Conservation (phyloP, 1,284 basidiomycete genomes). For the Cutaneotrichosporon spelunceum region DNA sequence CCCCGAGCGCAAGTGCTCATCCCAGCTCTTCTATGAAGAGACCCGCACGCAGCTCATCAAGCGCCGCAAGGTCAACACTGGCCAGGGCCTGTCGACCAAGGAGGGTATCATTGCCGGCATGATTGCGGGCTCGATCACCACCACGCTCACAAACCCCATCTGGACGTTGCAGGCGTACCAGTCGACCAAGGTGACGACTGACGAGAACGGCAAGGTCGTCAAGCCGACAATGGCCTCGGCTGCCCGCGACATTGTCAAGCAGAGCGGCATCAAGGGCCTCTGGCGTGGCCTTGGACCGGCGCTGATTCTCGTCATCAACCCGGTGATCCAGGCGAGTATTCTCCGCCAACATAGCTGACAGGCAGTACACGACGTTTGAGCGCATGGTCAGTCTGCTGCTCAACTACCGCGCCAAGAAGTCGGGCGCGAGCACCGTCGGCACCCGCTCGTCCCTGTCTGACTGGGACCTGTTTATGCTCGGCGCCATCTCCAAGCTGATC, state of each 20-base stretch:
- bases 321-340: slow-evolving; percentile 64
- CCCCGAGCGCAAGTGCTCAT: neutral
- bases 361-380: slow-evolving; percentile 72
- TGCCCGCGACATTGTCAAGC: slow-evolving; percentile 66
- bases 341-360: neutral
- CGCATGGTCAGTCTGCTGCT: slow-evolving; percentile 58
- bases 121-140: slow-evolving; percentile 86
- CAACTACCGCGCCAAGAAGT: slow-evolving; percentile 30
- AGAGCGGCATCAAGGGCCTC: slow-evolving; percentile 75
- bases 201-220: slow-evolving; percentile 23
- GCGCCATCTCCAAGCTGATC: slow-evolving; percentile 77
- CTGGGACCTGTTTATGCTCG: slow-evolving; percentile 84
- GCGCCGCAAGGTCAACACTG: slow-evolving; percentile 53
- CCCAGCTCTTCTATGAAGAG: slow-evolving; percentile 55
- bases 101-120: slow-evolving; percentile 89
- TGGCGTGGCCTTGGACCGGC: slow-evolving; percentile 97
- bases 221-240: slow-evolving; percentile 69
- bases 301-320: slow-evolving; percentile 88
- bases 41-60: slow-evolving; percentile 53
- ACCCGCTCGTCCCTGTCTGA: slow-evolving; percentile 61
- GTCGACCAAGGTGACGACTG: slow-evolving; percentile 56
- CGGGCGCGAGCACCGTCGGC: slow-evolving; percentile 53
- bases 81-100: slow-evolving; percentile 61
- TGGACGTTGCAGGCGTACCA: slow-evolving; percentile 96
- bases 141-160: slow-evolving; percentile 87